phyloP scores from a whole-genome alignment of 345 rosid genomes.

The Acer saccharum region DNA sequence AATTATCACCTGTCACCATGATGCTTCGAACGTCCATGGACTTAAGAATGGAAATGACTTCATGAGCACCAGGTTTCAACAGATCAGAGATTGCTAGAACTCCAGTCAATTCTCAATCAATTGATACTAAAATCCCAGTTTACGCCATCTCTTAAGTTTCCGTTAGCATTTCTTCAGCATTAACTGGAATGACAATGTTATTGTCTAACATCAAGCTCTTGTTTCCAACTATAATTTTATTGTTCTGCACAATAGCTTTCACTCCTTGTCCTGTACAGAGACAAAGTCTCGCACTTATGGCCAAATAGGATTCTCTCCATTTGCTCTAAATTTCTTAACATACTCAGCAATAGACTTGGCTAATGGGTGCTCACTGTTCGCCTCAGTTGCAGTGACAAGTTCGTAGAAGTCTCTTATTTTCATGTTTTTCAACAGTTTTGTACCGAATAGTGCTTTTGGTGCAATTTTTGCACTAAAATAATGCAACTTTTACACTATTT shows the following conservation, averaged over 20 bases:
- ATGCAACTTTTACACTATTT: too few relatives aligned
- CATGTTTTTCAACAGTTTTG: slow-evolving; percentile 70
- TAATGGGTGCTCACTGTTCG: slow-evolving; percentile 90
- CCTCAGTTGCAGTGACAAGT: slow-evolving; percentile 84
- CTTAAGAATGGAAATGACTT: slow-evolving; percentile 74
- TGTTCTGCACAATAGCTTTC: slow-evolving; percentile 60
- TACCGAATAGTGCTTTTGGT: too few relatives aligned
- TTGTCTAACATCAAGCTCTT: slow-evolving; percentile 60
- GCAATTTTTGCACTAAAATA: too few relatives aligned
- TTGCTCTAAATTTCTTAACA: slow-evolving; percentile 74
- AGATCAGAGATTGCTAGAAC: slow-evolving; percentile 83
- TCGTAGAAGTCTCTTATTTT: slow-evolving; percentile 75
- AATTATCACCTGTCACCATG: slow-evolving; percentile 95
- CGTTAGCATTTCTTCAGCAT: slow-evolving; percentile 69
- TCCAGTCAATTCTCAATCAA: slow-evolving; percentile 62
- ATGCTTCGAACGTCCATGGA: slow-evolving; percentile 80
- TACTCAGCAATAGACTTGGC: slow-evolving; percentile 86
- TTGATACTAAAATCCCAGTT: slow-evolving; percentile 75
- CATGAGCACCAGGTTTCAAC: slow-evolving; percentile 67
- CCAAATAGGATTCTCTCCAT: slow-evolving; percentile 80
- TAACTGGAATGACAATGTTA: slow-evolving; percentile 45
- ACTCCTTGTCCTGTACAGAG: slow-evolving; percentile 90
- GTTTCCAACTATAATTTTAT: slow-evolving; percentile 79
- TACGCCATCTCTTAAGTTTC: slow-evolving; percentile 82
- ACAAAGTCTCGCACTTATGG: slow-evolving; percentile 74